phyloP scores from a whole-genome alignment of 208 protist species.

The Acanthamoeba culbertsoni region DNA sequence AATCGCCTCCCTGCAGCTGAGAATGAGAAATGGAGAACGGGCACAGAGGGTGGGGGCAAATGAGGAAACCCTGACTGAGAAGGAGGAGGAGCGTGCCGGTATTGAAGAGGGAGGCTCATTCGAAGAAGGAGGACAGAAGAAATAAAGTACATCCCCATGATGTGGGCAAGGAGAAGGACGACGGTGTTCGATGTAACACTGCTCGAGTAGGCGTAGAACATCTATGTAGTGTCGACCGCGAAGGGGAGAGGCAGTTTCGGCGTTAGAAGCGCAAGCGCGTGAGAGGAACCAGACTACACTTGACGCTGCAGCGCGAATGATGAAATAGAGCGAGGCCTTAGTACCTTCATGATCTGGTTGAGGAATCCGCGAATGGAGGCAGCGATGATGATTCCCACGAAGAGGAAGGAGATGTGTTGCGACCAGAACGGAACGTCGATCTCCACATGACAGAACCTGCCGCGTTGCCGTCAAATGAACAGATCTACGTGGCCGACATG shows the following conservation, averaged over 20 bases:
- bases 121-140: constrained; percentile 84
- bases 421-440: constrained; percentile 80
- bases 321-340: too few relatives aligned
- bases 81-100: constrained; percentile 56
- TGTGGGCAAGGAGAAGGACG: constrained; percentile 79
- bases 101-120: constrained; percentile 81
- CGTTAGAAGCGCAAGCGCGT: too few relatives aligned
- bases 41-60: neutral
- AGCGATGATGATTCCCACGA: constrained; percentile 82
- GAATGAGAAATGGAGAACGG: neutral
- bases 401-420: constrained; percentile 79
- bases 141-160: constrained; percentile 86
- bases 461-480: neutral
- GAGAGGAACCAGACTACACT: too few relatives aligned
- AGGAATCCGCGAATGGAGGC: constrained; percentile 80
- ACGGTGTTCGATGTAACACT: constrained; percentile 78
- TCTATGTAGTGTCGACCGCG: too few relatives aligned
- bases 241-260: too few relatives aligned
- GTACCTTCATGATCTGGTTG: constrained; percentile 82
- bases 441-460: constrained; percentile 69
- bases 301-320: too few relatives aligned
- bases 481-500: neutral
- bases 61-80: neutral
- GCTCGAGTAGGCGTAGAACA: constrained; percentile 79
- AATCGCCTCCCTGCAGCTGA: constrained; percentile 72